Evolutionary conservation across 108 stramenopile genomes (phyloP).

Genomic region (Conticribra weissflogii): DNA sequence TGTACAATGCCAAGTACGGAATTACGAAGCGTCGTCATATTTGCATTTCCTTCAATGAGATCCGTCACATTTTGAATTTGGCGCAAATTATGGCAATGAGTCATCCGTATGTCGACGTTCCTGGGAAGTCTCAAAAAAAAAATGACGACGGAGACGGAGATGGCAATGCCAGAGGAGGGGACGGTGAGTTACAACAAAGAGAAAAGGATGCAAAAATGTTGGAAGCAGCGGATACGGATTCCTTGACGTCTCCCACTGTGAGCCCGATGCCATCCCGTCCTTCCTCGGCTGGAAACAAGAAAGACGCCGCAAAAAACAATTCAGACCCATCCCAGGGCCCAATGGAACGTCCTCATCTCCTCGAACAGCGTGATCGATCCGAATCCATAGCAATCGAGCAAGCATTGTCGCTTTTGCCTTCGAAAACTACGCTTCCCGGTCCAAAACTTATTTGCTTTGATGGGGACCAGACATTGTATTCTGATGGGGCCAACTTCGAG

Average conservation of each 20-base stretch:
- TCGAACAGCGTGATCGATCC: slow-evolving; percentile 21
- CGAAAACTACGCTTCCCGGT: slow-evolving; percentile 50
- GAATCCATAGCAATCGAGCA: slow-evolving; percentile 41
- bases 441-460: slow-evolving; percentile 90
- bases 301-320: not conserved
- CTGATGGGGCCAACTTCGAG: slow-evolving; percentile 92
- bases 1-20: slow-evolving; percentile 85
- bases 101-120: slow-evolving; percentile 22
- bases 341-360: not conserved
- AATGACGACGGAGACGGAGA: no score
- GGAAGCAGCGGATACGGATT: slow-evolving; percentile 13
- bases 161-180: not conserved
- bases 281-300: not conserved
- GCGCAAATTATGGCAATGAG: slow-evolving; percentile 90
- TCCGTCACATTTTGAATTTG: slow-evolving; percentile 90
- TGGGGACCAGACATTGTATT: slow-evolving; percentile 93
- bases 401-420: slow-evolving; percentile 24
- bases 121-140: no score
- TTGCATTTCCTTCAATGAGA: slow-evolving; percentile 91
- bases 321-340: not conserved
- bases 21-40: slow-evolving; percentile 84
- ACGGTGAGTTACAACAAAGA: slow-evolving; percentile 1
- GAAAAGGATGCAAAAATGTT: slow-evolving; percentile 14
- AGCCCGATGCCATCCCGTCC: not conserved
- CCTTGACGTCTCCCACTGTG: not conserved